Conservation (phyloP, 495 filamentous ascomycete genomes). For the Astrocystis sublimbata region DNA sequence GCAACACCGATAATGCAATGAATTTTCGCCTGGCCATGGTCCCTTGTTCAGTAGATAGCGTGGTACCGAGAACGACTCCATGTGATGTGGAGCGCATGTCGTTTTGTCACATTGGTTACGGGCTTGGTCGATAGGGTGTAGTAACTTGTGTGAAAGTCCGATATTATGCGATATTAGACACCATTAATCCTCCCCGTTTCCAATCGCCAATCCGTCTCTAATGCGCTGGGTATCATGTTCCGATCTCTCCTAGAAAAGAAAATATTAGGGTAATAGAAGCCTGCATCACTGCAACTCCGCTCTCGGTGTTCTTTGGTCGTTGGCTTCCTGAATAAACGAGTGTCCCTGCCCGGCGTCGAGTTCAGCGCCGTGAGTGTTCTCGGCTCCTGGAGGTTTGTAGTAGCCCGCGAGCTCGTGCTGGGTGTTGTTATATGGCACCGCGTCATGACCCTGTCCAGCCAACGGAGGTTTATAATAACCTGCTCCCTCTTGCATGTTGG, state of each 20-base stretch:
- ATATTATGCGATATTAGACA: not conserved
- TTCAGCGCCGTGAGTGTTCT: slow-evolving; percentile 12
- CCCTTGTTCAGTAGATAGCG: too few relatives aligned
- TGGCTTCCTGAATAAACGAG: slow-evolving; percentile 11
- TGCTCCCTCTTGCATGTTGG: not conserved
- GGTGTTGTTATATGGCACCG: slow-evolving; percentile 6
- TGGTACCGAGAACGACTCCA: too few relatives aligned
- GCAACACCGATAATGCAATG: too few relatives aligned
- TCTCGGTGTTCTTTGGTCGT: slow-evolving; percentile 1
- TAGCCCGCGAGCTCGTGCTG: slow-evolving; percentile 1
- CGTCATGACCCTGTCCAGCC: slow-evolving; percentile 7
- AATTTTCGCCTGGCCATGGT: too few relatives aligned
- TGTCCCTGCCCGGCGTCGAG: slow-evolving; percentile 18
- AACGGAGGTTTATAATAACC: slow-evolving; percentile 18
- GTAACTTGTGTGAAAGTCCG: not conserved
- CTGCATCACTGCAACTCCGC: slow-evolving; percentile 24
- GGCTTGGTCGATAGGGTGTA: too few relatives aligned
- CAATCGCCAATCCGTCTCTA: not conserved
- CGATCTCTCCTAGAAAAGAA: not conserved
- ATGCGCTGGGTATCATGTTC: slow-evolving; percentile 6
- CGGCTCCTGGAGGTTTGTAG: slow-evolving; percentile 22
- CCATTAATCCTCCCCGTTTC: not conserved
- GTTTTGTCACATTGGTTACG: too few relatives aligned
- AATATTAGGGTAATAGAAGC: not conserved
- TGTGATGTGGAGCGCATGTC: too few relatives aligned